Base-by-base conservation (phyloP, 1,139 yeast species). In the Blastobotrys capitulatus region DNA sequence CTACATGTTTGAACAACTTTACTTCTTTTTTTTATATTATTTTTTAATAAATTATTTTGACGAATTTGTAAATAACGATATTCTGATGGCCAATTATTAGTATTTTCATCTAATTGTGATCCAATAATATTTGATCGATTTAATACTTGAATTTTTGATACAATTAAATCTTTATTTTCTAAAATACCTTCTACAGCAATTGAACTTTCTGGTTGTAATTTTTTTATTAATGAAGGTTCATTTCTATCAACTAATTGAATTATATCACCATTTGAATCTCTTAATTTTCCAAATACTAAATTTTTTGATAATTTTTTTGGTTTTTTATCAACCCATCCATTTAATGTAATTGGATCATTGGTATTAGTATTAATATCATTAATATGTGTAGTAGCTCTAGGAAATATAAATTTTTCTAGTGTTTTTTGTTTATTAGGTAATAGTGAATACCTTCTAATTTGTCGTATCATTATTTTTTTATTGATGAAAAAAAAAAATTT, bases 271-370 rank as follows among this genome's bases (percentile, higher is more conserved):
- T 79, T 71, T 27, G 72, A 61, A 64, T 89, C 97, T 54, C 97
- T 73, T 25, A 90, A 66, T 32, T 77, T 80, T 1, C 86, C 94
- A 71, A 90, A 90, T 2, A 74, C 71, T 39, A 83, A 66, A 12
- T 67, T 66, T 49, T 78, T 78, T n/a, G 83, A 76, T 20, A 82
- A 66, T 69, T 78, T 75, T 65, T 78, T 76, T 0, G 96, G 92
- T 57, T 83, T 82, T 37, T 78, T 74, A 60, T 87, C 80, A 22
- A 90, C 76, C 86, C 96, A 94, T 0, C 97, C 97, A 59, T 85
- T 78, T 19, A 86, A 59, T 4, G 57, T 57, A 10, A 59, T 59
- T 13, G 38, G n/a, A 4, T 9, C 32, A 22, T 22, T 38, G n/a
- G n/a, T n/a, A 27, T 16, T 22, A 44, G n/a, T 6, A 38, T 44